These are phyloP conservation scores for Pseudopithomyces maydicus DNA, from an alignment of 2,329 filamentous ascomycete genomes.

Conservation along the genomic window DNA sequence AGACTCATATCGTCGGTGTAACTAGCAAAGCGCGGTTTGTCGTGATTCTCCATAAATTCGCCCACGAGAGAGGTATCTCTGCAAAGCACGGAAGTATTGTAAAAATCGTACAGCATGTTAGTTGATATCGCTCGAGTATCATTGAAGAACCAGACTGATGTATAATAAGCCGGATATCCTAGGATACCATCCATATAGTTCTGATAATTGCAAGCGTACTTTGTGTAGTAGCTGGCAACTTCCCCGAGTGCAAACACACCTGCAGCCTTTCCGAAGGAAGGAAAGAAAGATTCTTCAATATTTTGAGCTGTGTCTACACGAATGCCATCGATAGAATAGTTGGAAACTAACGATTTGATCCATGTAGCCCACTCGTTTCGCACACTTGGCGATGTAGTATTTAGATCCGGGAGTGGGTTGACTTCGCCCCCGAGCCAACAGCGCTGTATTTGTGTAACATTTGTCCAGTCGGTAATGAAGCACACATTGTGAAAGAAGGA, in stretches of 20 bases:
- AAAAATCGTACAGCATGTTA: conserved; percentile 31
- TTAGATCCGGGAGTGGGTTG: conserved; percentile 49
- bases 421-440: conserved; percentile 59
- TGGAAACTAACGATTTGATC: conserved; percentile 20
- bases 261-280: conserved; percentile 38
- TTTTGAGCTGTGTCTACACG: conserved; percentile 47
- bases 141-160: conserved; percentile 43
- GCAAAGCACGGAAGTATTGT: conserved; percentile 23
- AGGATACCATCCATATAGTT: conserved; percentile 42
- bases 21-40: conserved; percentile 46
- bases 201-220: conserved; percentile 37
- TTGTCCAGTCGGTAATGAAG: conserved; percentile 58
- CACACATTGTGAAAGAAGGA: conserved; percentile 67
- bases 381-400: conserved; percentile 45
- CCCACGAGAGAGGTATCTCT: conserved; percentile 44
- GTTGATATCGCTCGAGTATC: conserved; percentile 42
- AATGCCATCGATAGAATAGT: conserved; percentile 49
- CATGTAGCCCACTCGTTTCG: conserved; percentile 13
- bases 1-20: conserved; percentile 42
- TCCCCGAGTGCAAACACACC: conserved; percentile 46
- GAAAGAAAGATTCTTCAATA: conserved; percentile 43
- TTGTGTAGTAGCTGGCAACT: conserved; percentile 38
- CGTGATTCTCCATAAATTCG: conserved; percentile 49
- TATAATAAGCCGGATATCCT: conserved; percentile 46
- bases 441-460: conserved; percentile 52